Evolutionary conservation across 140 eudicot species (phyloP).

Genomic region (Oenanthe javanica): DNA sequence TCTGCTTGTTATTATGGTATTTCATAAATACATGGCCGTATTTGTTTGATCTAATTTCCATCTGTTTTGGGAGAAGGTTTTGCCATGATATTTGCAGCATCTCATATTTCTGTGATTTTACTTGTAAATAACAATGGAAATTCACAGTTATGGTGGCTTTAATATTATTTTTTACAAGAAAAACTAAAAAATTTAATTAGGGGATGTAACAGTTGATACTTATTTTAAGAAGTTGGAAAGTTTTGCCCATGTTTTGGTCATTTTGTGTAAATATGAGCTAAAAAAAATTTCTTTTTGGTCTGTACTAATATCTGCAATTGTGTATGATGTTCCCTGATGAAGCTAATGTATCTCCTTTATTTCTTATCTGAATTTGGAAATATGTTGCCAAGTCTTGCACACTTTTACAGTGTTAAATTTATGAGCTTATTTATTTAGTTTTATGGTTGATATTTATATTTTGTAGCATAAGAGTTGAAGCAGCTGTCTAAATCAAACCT

Average conservation of each 20-base stretch:
- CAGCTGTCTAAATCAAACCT: background rate
- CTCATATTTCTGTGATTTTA: background rate
- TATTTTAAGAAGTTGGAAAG: background rate
- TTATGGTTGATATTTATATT: background rate
- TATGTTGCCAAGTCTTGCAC: background rate
- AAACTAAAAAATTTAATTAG: background rate
- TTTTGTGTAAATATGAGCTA: background rate
- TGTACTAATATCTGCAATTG: background rate
- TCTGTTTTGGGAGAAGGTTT: background rate
- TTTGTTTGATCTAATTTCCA: background rate
- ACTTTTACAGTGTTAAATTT: background rate
- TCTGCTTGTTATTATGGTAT: background rate
- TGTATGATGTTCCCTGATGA: background rate
- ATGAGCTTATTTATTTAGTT: background rate
- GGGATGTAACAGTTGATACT: background rate
- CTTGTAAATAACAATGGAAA: background rate
- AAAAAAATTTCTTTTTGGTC: background rate
- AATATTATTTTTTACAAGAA: background rate
- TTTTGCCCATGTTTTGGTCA: background rate
- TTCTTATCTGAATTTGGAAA: background rate
- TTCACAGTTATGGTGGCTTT: background rate
- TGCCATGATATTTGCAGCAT: background rate
- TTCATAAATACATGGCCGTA: background rate
- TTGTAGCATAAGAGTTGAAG: background rate
- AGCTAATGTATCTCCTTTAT: background rate